Evolutionary conservation across 2,329 filamentous ascomycete genomes (phyloP).

Genomic region (Tolypocladium album): DNA sequence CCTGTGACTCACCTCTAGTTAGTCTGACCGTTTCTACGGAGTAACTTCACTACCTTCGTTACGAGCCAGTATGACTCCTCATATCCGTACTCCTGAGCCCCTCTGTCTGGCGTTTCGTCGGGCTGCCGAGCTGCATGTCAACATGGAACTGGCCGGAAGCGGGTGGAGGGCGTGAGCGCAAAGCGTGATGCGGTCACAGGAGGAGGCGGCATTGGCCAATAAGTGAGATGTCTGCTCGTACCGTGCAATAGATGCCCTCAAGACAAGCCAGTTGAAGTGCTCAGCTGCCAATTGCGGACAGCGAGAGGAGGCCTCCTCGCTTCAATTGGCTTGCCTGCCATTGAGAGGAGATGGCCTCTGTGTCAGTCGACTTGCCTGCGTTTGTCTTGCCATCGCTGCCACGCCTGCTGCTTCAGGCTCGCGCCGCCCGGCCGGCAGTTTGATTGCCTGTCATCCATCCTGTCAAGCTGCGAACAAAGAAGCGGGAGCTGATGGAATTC

Average conservation of each 20-base stretch:
- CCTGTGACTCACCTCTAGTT: conserved; percentile 6
- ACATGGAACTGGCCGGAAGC: not conserved
- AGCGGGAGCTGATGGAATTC: too few species aligned
- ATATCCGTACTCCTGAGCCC: not conserved
- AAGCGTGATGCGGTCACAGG: not conserved
- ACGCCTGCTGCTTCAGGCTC: not conserved
- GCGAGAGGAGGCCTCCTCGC: not conserved
- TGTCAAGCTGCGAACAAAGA: not conserved
- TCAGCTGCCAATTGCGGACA: not conserved
- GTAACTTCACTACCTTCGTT: too few species aligned
- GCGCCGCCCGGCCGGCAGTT: not conserved
- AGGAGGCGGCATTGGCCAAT: not conserved
- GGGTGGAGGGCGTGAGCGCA: not conserved
- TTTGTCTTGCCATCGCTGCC: not conserved
- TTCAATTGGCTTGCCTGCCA: not conserved
- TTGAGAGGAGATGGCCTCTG: not conserved
- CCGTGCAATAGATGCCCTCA: too few species aligned
- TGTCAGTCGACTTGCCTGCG: not conserved
- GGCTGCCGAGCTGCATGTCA: not conserved
- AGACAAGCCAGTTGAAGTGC: not conserved
- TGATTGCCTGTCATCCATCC: not conserved
- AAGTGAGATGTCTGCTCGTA: not conserved
- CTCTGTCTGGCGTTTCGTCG: not conserved
- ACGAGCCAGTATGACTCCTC: not conserved
- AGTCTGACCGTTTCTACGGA: not conserved